Percentiles rank a stretch among this genome's conserved stretches.
phyloP scores from a whole-genome alignment of 1,284 basidiomycete genomes.

The Porodaedalea pini region DNA sequence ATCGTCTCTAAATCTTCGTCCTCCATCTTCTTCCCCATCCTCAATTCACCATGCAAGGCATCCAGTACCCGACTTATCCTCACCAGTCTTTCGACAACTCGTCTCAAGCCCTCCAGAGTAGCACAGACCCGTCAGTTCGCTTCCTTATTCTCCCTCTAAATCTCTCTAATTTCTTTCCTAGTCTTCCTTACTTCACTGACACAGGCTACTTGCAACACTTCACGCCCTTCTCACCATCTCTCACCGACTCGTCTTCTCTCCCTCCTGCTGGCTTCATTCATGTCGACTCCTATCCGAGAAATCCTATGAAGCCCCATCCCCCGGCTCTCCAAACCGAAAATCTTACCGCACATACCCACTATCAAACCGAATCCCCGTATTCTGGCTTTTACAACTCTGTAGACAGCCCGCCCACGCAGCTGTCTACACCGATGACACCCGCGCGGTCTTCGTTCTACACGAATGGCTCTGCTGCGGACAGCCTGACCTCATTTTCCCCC shows the following conservation, averaged over 20 bases:
- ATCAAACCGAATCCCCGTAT: not conserved
- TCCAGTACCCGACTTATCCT: not conserved
- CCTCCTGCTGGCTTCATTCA: not conserved
- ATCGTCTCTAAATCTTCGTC: too few species aligned
- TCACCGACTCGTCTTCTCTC: not conserved
- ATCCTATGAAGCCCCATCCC: not conserved
- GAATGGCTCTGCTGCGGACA: not conserved
- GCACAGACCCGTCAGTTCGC: too few species aligned
- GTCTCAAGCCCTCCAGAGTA: too few species aligned
- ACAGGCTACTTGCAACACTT: not conserved
- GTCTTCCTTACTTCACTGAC: not conserved
- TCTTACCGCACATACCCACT: not conserved
- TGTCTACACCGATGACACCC: not conserved
- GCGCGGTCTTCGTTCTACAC: not conserved
- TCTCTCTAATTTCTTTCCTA: not conserved
- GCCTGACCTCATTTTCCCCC: slow-evolving; percentile 7
- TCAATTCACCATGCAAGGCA: not conserved
- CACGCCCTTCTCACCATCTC: not conserved
- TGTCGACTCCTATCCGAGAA: not conserved
- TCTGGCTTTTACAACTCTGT: not conserved
- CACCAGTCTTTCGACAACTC: not conserved
- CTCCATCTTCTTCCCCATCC: not conserved
- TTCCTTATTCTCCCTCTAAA: too few species aligned
- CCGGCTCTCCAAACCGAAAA: not conserved
- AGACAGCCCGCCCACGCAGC: not conserved